Base-by-base conservation (phyloP, 371 early-diverging fungal species). In the Mucor piriformis region DNA sequence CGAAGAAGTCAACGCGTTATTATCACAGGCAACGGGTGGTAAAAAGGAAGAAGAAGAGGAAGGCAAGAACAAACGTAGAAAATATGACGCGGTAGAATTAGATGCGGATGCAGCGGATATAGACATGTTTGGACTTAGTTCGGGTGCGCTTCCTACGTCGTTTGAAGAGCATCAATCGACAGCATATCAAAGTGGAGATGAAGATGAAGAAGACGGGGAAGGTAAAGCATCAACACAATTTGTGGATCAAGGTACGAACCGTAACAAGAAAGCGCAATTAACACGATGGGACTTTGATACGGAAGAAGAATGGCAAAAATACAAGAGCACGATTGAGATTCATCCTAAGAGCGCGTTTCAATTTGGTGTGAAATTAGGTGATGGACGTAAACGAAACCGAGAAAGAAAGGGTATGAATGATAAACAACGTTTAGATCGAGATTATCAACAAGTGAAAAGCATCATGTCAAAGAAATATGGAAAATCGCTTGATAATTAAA, bases 241-340 rank as follows among this genome's bases (percentile, higher is more conserved):
- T 61, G 69, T 88, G 12, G 90, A 91, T 68, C 77, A 85, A 59
- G 89, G 90, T 24, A 89, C 86, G 3, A 82, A 84, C 48, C 77
- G 81, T 43, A 86, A 87, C 63, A 90, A 90, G 48, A 81, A 82
- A 44, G 82, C 83, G 1, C 89, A 92, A 66, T 59, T 87, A 25
- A 80, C 85, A 2, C 79, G 91, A 15, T 90, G 84, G 73, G 90
- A 91, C 67, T 91, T 91, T 74, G 92, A 91, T 29, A 83, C 83
- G 33, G 90, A 90, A 59, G 91, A 89, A 48, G 86, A 89, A 29
- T 91, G 86, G 78, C 81, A 84, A 33, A 78, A 78, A 35, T 88
- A 92, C 60, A 89, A 90, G 63, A 89, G 86, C 33, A 70, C 72
- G 2, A 77, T 88, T 23, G 89, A 88, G 50, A 84, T 87, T 27